phyloP scores from a whole-genome alignment of 495 filamentous ascomycete species.

The Talaromyces adpressus region DNA sequence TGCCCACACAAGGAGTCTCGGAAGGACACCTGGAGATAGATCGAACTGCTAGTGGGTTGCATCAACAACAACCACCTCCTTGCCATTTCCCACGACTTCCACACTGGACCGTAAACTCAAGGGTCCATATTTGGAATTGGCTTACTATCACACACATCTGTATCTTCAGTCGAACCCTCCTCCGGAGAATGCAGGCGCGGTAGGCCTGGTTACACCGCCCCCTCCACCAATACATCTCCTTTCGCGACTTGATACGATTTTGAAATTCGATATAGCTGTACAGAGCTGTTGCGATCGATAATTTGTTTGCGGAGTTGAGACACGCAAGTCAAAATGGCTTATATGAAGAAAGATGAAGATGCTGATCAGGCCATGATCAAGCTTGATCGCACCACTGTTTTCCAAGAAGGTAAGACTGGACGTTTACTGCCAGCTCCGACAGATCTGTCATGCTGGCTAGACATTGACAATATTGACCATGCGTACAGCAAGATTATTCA shows the following conservation, averaged over 20 bases:
- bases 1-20: constrained; percentile 34
- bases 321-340: constrained; percentile 59
- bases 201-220: constrained; percentile 17
- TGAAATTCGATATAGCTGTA: neutral
- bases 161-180: neutral
- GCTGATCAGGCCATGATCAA: constrained; percentile 86
- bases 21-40: constrained; percentile 42
- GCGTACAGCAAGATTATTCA: constrained; percentile 83
- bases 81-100: neutral
- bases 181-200: constrained; percentile 27
- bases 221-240: constrained; percentile 8
- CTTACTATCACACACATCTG: neutral
- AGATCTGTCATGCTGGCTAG: constrained; percentile 13
- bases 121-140: neutral
- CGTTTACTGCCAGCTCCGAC: constrained; percentile 5
- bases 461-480: constrained; percentile 10
- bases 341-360: constrained; percentile 98
- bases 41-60: constrained; percentile 12
- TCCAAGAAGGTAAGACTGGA: constrained; percentile 80
- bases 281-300: neutral
- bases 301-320: neutral
- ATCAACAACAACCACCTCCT: constrained; percentile 9
- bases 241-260: neutral
- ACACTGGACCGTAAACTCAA: neutral
- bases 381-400: constrained; percentile 96